A percentile compares a stretch with the other conserved stretches of the same genome.
Evolutionary conservation across 352 stramenopile species (phyloP).

Genomic region (Thraustochytrium striatum): DNA sequence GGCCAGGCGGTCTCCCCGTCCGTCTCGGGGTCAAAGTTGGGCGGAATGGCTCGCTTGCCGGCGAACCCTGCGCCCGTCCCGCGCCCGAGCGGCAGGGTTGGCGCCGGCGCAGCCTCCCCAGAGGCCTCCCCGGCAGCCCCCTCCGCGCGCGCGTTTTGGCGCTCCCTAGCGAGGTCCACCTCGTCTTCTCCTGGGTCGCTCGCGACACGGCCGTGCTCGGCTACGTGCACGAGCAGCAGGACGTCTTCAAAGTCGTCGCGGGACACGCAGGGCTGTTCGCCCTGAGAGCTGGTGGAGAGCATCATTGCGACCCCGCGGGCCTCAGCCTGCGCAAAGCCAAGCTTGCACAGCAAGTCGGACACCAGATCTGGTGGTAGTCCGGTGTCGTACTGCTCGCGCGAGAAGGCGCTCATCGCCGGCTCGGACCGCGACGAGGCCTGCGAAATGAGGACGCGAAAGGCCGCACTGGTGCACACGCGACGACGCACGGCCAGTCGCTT

Average conservation of each 20-base stretch:
- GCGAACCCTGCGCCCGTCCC: no score
- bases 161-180: background rate
- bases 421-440: background rate
- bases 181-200: constrained; percentile 40
- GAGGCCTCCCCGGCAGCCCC: background rate
- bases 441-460: constrained; percentile 26
- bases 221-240: constrained; percentile 18
- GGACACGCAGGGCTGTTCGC: background rate
- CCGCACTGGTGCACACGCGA: constrained; percentile 21
- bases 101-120: background rate
- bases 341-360: background rate
- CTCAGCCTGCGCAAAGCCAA: background rate
- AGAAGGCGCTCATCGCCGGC: background rate
- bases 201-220: background rate
- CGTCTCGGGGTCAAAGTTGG: background rate
- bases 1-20: background rate
- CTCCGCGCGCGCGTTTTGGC: background rate
- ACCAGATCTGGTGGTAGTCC: background rate
- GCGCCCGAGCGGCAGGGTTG: background rate
- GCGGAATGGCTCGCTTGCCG: no score
- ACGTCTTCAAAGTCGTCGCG: constrained; percentile 46
- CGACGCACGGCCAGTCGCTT: constrained; percentile 1
- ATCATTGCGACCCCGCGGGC: constrained; percentile 1
- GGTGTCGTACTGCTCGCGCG: background rate
- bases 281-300: background rate